Conservation (phyloP, 1,284 basidiomycete genomes). For the Retiboletus flavoniger region DNA sequence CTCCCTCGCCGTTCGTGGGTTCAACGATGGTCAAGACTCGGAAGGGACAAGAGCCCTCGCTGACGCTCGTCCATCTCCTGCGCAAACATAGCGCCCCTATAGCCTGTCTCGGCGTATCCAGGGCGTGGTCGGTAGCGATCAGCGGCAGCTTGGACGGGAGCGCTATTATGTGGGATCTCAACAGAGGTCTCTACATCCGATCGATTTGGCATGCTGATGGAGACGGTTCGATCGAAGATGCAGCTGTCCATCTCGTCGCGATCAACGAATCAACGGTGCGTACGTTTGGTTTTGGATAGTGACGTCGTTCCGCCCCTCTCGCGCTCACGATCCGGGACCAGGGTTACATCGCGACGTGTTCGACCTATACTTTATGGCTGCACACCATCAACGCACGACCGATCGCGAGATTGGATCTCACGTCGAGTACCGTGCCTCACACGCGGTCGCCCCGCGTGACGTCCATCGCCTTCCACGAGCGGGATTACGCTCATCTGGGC, state of each 20-base stretch:
- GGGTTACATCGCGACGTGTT: conserved; percentile 85
- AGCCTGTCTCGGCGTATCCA: conserved; percentile 70
- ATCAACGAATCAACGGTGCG: conserved; percentile 85
- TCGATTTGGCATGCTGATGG: conserved; percentile 68
- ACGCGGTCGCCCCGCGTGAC: conserved; percentile 51
- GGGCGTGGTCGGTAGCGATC: conserved; percentile 80
- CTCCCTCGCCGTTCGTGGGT: conserved; percentile 28
- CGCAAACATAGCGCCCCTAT: conserved; percentile 73
- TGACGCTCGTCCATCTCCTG: conserved; percentile 68
- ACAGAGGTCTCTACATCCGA: conserved; percentile 73
- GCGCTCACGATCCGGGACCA: conserved; percentile 30
- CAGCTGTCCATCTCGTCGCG: conserved; percentile 65
- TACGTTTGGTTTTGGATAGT: conserved; percentile 5
- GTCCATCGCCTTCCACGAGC: conserved; percentile 75
- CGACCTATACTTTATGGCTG: conserved; percentile 61
- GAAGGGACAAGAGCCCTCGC: conserved; percentile 30
- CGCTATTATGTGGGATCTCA: conserved; percentile 89
- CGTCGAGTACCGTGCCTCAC: conserved; percentile 35
- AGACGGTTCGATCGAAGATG: conserved; percentile 32
- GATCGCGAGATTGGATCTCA: conserved; percentile 66
- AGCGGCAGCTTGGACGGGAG: conserved; percentile 86
- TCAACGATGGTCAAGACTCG: conserved; percentile 17
- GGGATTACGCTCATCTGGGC: conserved; percentile 71
- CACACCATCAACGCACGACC: conserved; percentile 82
- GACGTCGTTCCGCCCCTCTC: background rate